Base-by-base conservation (phyloP, 345 rosid genomes). In the Raphanus sativus region DNA sequence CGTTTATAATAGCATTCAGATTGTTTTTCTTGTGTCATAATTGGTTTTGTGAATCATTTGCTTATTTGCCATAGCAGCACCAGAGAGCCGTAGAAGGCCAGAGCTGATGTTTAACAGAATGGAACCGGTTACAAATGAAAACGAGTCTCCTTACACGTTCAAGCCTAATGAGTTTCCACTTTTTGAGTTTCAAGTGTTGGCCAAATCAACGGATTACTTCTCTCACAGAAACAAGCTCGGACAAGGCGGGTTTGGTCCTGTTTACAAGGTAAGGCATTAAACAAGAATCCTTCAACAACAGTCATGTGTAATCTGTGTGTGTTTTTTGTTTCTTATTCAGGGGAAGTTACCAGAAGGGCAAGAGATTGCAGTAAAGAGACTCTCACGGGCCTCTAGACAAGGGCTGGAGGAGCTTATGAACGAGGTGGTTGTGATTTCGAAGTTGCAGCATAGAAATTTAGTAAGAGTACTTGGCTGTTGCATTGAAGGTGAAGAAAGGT, bases 381-480 rank as follows among this genome's bases (percentile, higher is more conserved):
- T 88, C 4, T 83, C 89, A 4, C 64, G 82, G 2, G 73, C 69
- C 12, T 91, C 97, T 0, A 83, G 88, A 13, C 93, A 88, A 80
- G 97, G 95, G 3, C 59, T 82, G 0, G 76, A 77, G 50, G 90
- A 89, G 59, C 86, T 91, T 56, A 81, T 77, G 76, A 91, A 86
- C 45, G 93, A 91, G 65, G 86, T 89, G 26, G 30, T 80, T 10
- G 79, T 89, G 38, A 87, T 91, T 26, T 80, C 92, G 2, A 86
- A 84, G 68, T 82, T 91, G 26, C 94, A 91, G 56, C 93, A 91
- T 69, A 62, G 86, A 26, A 89, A 89, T 59, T 84, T 91, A 9
- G 91, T 91, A 55, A 88, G 71, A 29, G 83, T 89, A 32, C 69
- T 86, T 2, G 91, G 97, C 3, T 88, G 89, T 61, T 91, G 94